Evolutionary conservation across 2,329 filamentous ascomycete species (phyloP).

Genomic region (Paraphaeosphaeria sporulosa): DNA sequence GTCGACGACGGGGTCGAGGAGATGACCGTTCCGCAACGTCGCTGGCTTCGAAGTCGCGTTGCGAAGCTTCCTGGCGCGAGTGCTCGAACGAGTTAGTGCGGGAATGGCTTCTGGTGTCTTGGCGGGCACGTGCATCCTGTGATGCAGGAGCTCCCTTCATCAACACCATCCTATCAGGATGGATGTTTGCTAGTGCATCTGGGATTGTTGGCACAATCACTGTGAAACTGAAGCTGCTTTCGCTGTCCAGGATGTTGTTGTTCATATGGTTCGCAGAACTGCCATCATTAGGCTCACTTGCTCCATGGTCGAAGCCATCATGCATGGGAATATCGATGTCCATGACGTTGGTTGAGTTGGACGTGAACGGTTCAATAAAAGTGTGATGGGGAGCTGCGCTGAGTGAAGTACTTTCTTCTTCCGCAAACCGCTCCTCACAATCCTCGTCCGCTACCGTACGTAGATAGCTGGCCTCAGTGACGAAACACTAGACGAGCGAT

Average conservation of each 20-base stretch:
- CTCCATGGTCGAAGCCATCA: not conserved
- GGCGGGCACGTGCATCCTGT: constrained; percentile 17
- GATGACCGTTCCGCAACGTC: constrained; percentile 23
- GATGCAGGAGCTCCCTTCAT: not conserved
- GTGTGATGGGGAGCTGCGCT: not conserved
- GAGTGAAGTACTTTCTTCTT: not conserved
- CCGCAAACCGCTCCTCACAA: not conserved
- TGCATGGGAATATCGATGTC: not conserved
- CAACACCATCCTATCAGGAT: constrained; percentile 1
- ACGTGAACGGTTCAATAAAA: not conserved
- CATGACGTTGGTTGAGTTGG: not conserved
- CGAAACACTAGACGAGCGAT: not conserved
- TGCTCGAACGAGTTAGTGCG: constrained; percentile 25
- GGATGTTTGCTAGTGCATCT: not conserved
- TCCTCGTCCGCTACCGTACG: too few relatives aligned
- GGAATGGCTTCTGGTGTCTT: constrained; percentile 17
- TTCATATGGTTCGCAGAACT: not conserved
- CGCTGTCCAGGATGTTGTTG: not conserved
- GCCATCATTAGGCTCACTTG: not conserved
- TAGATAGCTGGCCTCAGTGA: not conserved
- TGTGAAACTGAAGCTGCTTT: not conserved
- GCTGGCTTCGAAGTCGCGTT: constrained; percentile 27
- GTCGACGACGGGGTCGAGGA: constrained; percentile 8
- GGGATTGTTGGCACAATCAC: not conserved
- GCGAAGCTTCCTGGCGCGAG: constrained; percentile 15